These are phyloP conservation scores for Blastocrithidia nonstop DNA, from an alignment of 208 protist species.

Conservation along the genomic window DNA sequence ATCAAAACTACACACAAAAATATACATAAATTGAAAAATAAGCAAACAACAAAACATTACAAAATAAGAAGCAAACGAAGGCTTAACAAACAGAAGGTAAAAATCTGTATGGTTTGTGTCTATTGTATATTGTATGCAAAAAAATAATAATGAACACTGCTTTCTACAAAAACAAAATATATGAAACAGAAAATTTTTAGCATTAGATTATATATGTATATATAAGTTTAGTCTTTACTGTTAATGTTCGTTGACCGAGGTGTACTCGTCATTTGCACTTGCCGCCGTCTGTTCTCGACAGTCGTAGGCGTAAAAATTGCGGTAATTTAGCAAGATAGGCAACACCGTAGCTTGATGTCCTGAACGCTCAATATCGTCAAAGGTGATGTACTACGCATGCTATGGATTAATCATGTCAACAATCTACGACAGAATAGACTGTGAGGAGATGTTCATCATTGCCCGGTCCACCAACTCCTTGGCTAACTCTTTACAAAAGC, in stretches of 20 bases:
- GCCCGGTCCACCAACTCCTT: conserved; percentile 46
- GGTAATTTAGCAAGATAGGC: conserved; percentile 69
- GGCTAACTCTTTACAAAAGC: conserved; percentile 78
- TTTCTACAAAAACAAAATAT: too few relatives aligned
- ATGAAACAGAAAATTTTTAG: too few relatives aligned
- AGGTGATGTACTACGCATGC: conserved; percentile 67
- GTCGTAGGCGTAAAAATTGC: conserved; percentile 83
- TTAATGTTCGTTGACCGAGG: conserved; percentile 9
- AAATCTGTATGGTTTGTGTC: too few relatives aligned
- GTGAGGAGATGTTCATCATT: conserved; percentile 70
- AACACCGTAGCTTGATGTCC: conserved; percentile 73
- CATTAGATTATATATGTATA: too few relatives aligned
- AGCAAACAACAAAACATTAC: too few relatives aligned
- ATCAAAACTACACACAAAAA: too few relatives aligned
- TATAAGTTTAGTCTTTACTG: too few relatives aligned
- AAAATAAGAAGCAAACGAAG: too few relatives aligned
- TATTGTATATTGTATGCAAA: too few relatives aligned
- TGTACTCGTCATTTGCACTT: conserved; percentile 56
- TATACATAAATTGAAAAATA: too few relatives aligned
- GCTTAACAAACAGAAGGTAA: too few relatives aligned
- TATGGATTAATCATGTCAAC: conserved; percentile 86
- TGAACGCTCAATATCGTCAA: conserved; percentile 59
- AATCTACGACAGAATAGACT: conserved; percentile 74
- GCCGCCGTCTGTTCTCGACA: conserved; percentile 75
- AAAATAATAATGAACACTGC: too few relatives aligned